Conservation (phyloP, 495 filamentous ascomycete genomes). For the Neurospora sp. region DNA sequence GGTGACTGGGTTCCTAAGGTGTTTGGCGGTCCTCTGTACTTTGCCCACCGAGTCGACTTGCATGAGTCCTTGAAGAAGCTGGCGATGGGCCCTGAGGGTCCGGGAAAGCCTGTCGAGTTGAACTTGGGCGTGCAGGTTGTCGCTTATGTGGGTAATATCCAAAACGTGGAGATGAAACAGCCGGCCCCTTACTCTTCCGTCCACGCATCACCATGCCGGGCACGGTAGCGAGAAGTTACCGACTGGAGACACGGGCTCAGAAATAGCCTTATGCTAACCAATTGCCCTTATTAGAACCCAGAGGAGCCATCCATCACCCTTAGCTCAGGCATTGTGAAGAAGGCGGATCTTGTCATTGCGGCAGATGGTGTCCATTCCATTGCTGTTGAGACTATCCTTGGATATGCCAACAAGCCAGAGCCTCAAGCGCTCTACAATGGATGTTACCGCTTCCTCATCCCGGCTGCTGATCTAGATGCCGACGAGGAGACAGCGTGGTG, state of each 20-base stretch:
- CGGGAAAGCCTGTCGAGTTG: slow-evolving; percentile 28
- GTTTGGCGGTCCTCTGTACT: slow-evolving; percentile 13
- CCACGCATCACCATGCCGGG: neutral
- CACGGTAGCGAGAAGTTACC: neutral
- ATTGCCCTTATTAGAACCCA: slow-evolving; percentile 15
- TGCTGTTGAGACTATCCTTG: slow-evolving; percentile 17
- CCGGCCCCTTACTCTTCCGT: slow-evolving; percentile 12
- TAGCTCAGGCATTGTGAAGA: slow-evolving; percentile 21
- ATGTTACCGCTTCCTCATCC: slow-evolving; percentile 36
- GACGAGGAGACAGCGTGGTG: slow-evolving; percentile 26
- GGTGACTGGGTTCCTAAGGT: slow-evolving; percentile 3
- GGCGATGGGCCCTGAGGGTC: slow-evolving; percentile 24
- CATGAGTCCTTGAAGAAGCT: slow-evolving; percentile 32
- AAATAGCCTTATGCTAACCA: neutral
- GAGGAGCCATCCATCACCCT: slow-evolving; percentile 31
- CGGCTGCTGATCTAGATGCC: slow-evolving; percentile 21
- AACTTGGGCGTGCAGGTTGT: slow-evolving; percentile 16
- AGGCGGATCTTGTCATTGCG: slow-evolving; percentile 37
- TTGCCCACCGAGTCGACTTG: slow-evolving; percentile 28
- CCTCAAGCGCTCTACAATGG: slow-evolving; percentile 26
- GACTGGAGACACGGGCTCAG: neutral
- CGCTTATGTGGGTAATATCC: slow-evolving; percentile 15
- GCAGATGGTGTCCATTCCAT: slow-evolving; percentile 42
- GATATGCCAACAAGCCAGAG: slow-evolving; percentile 13
- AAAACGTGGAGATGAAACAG: neutral